Base-by-base conservation (phyloP, 768 basidiomycete species). In the Xerocomellus amylosporus region DNA sequence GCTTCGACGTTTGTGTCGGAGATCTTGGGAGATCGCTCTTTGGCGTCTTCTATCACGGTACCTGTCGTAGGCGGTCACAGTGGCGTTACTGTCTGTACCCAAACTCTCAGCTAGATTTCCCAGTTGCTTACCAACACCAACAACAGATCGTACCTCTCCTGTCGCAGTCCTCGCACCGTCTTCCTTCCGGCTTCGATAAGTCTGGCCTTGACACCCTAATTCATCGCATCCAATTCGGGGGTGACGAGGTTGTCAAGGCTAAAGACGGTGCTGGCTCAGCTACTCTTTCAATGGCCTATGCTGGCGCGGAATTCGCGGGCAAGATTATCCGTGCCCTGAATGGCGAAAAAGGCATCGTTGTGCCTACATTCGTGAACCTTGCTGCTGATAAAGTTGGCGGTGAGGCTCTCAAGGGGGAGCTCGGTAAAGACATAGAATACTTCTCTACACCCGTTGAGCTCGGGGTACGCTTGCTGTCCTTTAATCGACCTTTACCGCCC, bases 191-290 rank as follows among this genome's bases (percentile, higher is more conserved):
- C 51, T 53, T 87, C 53, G 62, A 77, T n/a, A 64, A 75, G 34
- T 75, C 74, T 7, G 69, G 72, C 2, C 70, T 84, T 64, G 83
- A 85, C 26, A 73, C 78, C 14, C 80, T 98, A 46, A 78, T 90
- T 45, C 79, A 92, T 53, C 88, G 92, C 61, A 92, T 97, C 64
- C 94, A 96, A 71, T 97, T 90, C 66, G 95, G 95, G 53, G 95
- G 94, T 54, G 95, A 97, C 63, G 95, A 98, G 75, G 95, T 98
- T 66, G 96, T 98, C 70, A 90, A 97, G 76, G 97, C 97, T 41
- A 99, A 99, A 78, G 88, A 92, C 64, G 87, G 87, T 53, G 71
- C 79, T 48, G 97, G 97, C 42, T 94, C 92, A 31, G 95, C 95
- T 9, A 97, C 94, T n/a, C 83, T 96, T 53, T 93, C 91, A 33